Base-by-base conservation (phyloP, 805 yeast genomes). In the Yamadazyma sp. region DNA sequence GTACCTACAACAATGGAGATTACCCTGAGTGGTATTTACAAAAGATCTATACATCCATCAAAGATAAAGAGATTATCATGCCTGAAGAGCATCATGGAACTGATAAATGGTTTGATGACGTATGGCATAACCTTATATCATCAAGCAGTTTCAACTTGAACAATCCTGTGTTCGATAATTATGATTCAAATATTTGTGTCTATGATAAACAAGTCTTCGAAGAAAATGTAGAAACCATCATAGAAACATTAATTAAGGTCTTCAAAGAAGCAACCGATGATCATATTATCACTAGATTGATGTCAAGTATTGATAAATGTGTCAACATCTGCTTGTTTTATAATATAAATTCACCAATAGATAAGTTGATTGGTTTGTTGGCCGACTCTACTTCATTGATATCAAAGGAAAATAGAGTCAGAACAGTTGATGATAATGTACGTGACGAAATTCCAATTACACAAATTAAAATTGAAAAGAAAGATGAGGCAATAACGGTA, bases 41-140 rank as follows among this genome's bases (percentile, higher is more conserved):
- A 40, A 83, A 76, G 44, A 87, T 91, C 17, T 93, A 85, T 58
- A 64, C 74, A 17, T 83, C 95, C 1, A 89, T 93, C 36, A 73
- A 78, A 42, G 86, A 82, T 37, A 76, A 83, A 34, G 99, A 93
- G 58, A 93, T 93, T 44, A 86, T 93, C 31, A 86, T 94, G 89
- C 98, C 98, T 0, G 98, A 93, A 51, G 98, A 93, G 52, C 97
- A 91, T 49, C 94, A 87, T 54, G 93, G 91, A 11, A 86, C 88
- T 8, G 85, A 87, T 14, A 87, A 84, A 53, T 83, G 95, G 80
- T 91, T 89, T 58, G 97, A 89, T 53, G 91, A 85, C 51, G 70
- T 65, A 20, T 85, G 95, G 95, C 80, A 81, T 46, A 79, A 82
- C 39, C 56, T 84, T 41, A 74, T 85, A 27, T 69, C 75, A 1